Base-by-base conservation (phyloP, 2,329 filamentous ascomycete species). In the Emericellopsis atlantica region DNA sequence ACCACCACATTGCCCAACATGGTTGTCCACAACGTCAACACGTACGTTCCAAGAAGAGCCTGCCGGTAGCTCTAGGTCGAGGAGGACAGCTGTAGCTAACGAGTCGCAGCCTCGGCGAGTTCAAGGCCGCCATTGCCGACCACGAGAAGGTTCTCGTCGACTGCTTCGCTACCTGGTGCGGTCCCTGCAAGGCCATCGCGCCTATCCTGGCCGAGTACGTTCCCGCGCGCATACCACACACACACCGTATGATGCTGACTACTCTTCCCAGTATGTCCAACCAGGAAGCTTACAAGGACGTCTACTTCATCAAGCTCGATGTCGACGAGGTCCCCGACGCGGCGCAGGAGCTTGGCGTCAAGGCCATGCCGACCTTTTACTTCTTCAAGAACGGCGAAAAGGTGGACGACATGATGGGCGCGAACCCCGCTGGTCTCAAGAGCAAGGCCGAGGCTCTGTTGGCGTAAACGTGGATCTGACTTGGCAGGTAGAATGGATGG, bases 291-390 rank as follows among this genome's bases (percentile, higher is more conserved):
- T 58, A 65, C 35, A 58, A 64, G 44, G 76, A 74, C 66, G 59
- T 82, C 49, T 70, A 76, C 61, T 95, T 95, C 66, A 79, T 79
- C 74, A 92, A 95, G 75, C 70, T 95, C 57, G 88, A 96, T 61
- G 88, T 95, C 53, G 89, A 95, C 61, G 70, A 87, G 48, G 67
- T 90, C 33, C 69, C 79, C 49, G 79, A 84, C 1, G 73, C 95
- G 39, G 79, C 84, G 26, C 72, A 81, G 54, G 78, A 92, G 57
- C 78, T 92, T 47, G 77, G 76, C 48, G 76, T 96, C 60, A 79
- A 84, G 52, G 88, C 89, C 58, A 95, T 96, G 88, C 89, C 90
- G 42, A 93, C 87, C 23, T 95, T 96, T 68, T 55, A 84, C 43
- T 61, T 93, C 55, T 95, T 88, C 76, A 84, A 87, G 73, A 63